Conservation (phyloP, 2,329 filamentous ascomycete genomes). For the Fusarium proliferatum region DNA sequence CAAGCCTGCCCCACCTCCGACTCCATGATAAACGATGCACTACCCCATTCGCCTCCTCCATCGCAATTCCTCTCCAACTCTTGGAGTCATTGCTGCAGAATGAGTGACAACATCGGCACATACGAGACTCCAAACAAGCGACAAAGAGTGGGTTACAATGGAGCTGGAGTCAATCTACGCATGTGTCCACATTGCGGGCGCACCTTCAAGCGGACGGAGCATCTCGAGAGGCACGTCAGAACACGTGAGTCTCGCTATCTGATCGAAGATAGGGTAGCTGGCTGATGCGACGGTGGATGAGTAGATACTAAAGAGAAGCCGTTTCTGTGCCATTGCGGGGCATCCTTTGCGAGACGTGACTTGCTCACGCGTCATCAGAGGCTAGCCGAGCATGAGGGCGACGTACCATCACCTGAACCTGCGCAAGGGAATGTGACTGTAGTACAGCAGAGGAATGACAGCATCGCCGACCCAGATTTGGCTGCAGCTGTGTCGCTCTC, state of each 20-base stretch:
- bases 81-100: slow-evolving; percentile 8
- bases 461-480: not conserved
- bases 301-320: slow-evolving; percentile 61
- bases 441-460: not conserved
- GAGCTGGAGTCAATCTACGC: slow-evolving; percentile 32
- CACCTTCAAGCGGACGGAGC: slow-evolving; percentile 59
- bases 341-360: slow-evolving; percentile 58
- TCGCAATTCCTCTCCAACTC: slow-evolving; percentile 3
- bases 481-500: slow-evolving; percentile 8
- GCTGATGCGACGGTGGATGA: not conserved
- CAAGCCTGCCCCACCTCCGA: not conserved
- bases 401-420: not conserved
- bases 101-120: not conserved
- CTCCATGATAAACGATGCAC: slow-evolving; percentile 16
- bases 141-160: slow-evolving; percentile 21
- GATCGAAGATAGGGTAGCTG: not conserved
- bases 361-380: slow-evolving; percentile 56
- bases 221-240: slow-evolving; percentile 58
- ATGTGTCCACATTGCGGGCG: slow-evolving; percentile 56
- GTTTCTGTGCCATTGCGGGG: slow-evolving; percentile 57
- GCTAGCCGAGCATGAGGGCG: slow-evolving; percentile 12
- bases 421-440: not conserved
- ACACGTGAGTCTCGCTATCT: slow-evolving; percentile 52
- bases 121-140: slow-evolving; percentile 19
- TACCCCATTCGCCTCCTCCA: slow-evolving; percentile 3